Evolutionary conservation across 768 basidiomycete species (phyloP).

Genomic region (Xerocomellus chrysenteron): DNA sequence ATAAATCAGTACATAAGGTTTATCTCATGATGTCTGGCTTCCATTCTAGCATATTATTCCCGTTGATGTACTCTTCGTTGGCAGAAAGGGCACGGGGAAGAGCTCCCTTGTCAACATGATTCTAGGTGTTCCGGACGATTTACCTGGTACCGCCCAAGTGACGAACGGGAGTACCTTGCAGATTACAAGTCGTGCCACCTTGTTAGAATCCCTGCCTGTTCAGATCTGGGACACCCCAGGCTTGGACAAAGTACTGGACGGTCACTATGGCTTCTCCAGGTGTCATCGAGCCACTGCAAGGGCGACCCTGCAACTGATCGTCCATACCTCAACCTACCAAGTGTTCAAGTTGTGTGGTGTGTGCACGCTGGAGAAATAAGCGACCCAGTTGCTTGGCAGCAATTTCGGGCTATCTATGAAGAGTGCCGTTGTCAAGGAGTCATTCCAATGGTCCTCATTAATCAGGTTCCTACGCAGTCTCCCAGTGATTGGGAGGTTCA

Average conservation of each 20-base stretch:
- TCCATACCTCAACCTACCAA: not conserved
- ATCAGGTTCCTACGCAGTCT: not conserved
- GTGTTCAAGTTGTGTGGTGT: not conserved
- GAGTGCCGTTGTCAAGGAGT: not conserved
- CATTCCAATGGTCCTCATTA: not conserved
- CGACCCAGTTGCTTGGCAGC: not conserved
- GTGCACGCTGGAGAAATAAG: not conserved
- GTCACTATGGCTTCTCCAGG: not conserved
- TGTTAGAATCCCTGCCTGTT: not conserved
- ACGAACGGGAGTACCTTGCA: not conserved
- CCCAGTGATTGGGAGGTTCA: not conserved
- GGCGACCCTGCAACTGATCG: too few relatives aligned
- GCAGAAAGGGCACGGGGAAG: not conserved
- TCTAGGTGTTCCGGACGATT: too few relatives aligned
- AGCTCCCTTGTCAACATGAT: not conserved
- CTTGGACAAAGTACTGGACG: not conserved
- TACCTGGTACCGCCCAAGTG: too few relatives aligned
- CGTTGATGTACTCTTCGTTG: not conserved
- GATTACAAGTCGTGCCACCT: not conserved
- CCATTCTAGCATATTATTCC: not conserved
- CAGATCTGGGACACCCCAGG: slow-evolving; percentile 3
- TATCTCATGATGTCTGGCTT: not conserved
- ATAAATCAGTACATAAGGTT: not conserved
- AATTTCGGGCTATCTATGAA: not conserved
- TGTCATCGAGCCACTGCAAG: not conserved